Base-by-base conservation (phyloP, 106 monocot species). In the Dendrobium catenatum region DNA sequence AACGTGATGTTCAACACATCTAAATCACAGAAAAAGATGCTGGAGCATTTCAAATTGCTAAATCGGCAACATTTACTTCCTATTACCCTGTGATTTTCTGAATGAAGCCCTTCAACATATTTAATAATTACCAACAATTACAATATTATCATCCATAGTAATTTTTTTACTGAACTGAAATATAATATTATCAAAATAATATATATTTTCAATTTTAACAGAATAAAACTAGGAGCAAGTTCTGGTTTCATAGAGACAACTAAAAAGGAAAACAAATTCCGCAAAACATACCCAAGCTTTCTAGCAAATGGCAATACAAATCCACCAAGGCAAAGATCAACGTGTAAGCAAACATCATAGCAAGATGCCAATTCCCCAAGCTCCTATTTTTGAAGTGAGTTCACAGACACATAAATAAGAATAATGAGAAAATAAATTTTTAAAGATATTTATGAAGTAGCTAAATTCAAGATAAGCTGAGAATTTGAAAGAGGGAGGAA, bases 281-380 rank as follows among this genome's bases (percentile, higher is more conserved):
- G 42, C 27, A 87, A 66, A 42, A 78, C 84, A 76, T 93, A 99
- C 99, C 95, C 95, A 81, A 99, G 95, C 84, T 95, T 95, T 75
- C 90, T 85, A 87, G 99, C 99, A 84, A 99, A 99, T 81, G 99
- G 99, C 87, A 99, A 90, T 18, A 99, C 95, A 85, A 99, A 99
- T 72, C 99, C 99, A 79, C 99, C 99, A 80, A 99, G 95, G 75
- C 99, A 99, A 54, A 95, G 87, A 75, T 99, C 99, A 77, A 99
- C 95, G 86, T 96, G 96, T 2, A 93, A 85, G 81, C 96, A 96
- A 86, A 93, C 79, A 37, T 81, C 91, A 93, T 81, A 89, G 24
- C 81, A 82, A 67, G 86, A 87, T 80, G 96, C 91, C 87, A 96
- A 79, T 49, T 87, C 87, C n/a, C 96, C 96, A 79, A 96, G 91